Conservation (phyloP, 768 basidiomycete species). For the Lentinula lateritia region DNA sequence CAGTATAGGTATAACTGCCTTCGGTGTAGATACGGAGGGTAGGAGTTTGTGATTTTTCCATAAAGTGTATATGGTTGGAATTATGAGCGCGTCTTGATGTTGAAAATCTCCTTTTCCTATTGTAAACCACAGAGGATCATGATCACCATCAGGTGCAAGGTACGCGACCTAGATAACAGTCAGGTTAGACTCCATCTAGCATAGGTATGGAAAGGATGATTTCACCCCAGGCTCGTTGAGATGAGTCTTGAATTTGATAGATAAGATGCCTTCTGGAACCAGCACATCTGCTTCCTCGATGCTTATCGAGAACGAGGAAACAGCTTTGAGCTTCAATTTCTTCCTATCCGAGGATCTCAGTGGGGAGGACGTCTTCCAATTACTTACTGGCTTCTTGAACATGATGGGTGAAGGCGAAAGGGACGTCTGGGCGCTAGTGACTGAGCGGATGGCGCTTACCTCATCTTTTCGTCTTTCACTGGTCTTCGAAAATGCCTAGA, state of each 20-base stretch:
- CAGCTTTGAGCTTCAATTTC: slow-evolving; percentile 59
- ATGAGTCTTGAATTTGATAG: slow-evolving; percentile 64
- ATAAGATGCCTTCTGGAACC: slow-evolving; percentile 69
- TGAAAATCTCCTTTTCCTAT: slow-evolving; percentile 52
- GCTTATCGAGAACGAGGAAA: slow-evolving; percentile 39
- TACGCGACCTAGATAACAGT: slow-evolving; percentile 48
- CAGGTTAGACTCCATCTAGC: background rate
- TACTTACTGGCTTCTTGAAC: slow-evolving; percentile 76
- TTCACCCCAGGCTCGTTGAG: slow-evolving; percentile 62
- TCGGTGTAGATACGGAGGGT: slow-evolving; percentile 66
- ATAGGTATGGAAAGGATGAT: background rate
- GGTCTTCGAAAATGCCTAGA: slow-evolving; percentile 54
- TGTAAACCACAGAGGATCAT: slow-evolving; percentile 74
- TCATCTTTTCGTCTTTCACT: slow-evolving; percentile 3
- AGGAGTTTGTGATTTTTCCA: slow-evolving; percentile 71
- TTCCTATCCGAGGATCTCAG: slow-evolving; percentile 69
- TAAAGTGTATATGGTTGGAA: slow-evolving; percentile 79
- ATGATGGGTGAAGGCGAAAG: slow-evolving; percentile 25
- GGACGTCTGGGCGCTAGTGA: too few species aligned
- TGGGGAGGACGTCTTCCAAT: slow-evolving; percentile 71
- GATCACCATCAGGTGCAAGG: slow-evolving; percentile 45
- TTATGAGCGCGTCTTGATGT: slow-evolving; percentile 32
- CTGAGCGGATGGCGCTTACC: background rate
- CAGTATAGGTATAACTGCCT: slow-evolving; percentile 65
- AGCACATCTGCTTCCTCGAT: slow-evolving; percentile 61